A percentile compares a stretch with the other conserved stretches of the same genome.
These are phyloP conservation scores for Backusella mclennaniae DNA, from an alignment of 192 early-diverging fungal genomes.

Conservation along the genomic window DNA sequence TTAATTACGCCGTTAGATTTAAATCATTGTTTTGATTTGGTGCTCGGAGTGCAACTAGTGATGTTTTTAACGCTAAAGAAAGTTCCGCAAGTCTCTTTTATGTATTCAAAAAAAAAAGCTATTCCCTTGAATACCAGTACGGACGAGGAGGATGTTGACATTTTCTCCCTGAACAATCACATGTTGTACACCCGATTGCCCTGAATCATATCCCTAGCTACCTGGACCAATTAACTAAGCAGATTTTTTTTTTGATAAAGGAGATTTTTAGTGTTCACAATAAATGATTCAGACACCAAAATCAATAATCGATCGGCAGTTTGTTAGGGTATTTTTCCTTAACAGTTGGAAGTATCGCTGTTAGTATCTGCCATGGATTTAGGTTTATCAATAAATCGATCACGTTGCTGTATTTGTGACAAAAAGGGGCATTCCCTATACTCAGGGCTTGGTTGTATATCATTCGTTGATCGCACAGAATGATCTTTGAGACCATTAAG, in stretches of 20 bases:
- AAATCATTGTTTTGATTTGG: slow-evolving; percentile 68
- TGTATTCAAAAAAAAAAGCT: slow-evolving; percentile 37
- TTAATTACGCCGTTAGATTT: slow-evolving; percentile 81
- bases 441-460: slow-evolving; percentile 64
- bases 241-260: slow-evolving; percentile 61
- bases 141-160: slow-evolving; percentile 86
- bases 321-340: slow-evolving; percentile 29
- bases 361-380: slow-evolving; percentile 50
- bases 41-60: too few species aligned
- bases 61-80: too few species aligned
- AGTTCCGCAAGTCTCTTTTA: too few species aligned
- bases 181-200: slow-evolving; percentile 85
- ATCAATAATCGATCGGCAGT: slow-evolving; percentile 16
- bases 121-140: slow-evolving; percentile 72
- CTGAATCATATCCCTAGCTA: slow-evolving; percentile 80
- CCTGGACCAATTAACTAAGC: slow-evolving; percentile 88
- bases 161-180: slow-evolving; percentile 76
- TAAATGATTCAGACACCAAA: neutral
- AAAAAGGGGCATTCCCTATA: slow-evolving; percentile 58
- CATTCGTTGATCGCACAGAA: slow-evolving; percentile 66
- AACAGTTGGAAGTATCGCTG: slow-evolving; percentile 60
- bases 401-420: slow-evolving; percentile 62
- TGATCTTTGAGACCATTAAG: slow-evolving; percentile 67
- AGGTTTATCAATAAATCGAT: slow-evolving; percentile 60
- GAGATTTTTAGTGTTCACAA: slow-evolving; percentile 22